Conservation (phyloP, 371 early-diverging fungal species). For the Rhizopus stolonifer region DNA sequence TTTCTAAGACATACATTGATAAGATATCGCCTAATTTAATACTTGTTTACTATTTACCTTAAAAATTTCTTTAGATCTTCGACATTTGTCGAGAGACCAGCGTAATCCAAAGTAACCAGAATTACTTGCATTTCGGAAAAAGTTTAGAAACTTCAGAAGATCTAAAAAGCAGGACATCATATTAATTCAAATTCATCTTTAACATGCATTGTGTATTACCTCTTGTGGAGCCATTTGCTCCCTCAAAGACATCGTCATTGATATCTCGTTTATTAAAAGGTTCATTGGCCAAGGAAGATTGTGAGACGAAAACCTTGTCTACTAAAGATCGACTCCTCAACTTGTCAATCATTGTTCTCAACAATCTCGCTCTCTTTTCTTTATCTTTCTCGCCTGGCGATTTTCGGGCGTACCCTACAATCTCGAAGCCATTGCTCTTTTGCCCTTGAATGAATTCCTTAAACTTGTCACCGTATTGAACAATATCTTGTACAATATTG, state of each 20-base stretch:
- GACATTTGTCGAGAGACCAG: constrained; percentile 10
- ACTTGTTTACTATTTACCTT: constrained; percentile 17
- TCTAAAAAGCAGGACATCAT: constrained; percentile 17
- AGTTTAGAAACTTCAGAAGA: constrained; percentile 10
- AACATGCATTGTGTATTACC: constrained; percentile 16
- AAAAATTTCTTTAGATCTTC: constrained; percentile 20
- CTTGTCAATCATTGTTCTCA: constrained; percentile 9
- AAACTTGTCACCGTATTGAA: constrained; percentile 9
- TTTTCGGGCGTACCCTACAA: background rate
- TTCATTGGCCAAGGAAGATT: constrained; percentile 5
- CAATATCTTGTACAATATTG: constrained; percentile 7
- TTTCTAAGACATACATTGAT: constrained; percentile 16
- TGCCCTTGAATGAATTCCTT: constrained; percentile 2
- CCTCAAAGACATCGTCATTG: constrained; percentile 2
- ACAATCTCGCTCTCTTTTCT: background rate
- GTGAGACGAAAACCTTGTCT: constrained; percentile 12
- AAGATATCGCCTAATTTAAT: constrained; percentile 15
- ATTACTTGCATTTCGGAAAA: constrained; percentile 14
- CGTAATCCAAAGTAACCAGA: constrained; percentile 14
- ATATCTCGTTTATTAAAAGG: constrained; percentile 12
- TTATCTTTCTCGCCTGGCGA: constrained; percentile 1
- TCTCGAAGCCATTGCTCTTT: background rate
- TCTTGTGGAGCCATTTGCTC: constrained; percentile 10
- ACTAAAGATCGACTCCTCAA: constrained; percentile 7
- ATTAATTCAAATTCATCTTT: constrained; percentile 18